Conservation (phyloP, 306 rosid genomes). For the Vicia faba region DNA sequence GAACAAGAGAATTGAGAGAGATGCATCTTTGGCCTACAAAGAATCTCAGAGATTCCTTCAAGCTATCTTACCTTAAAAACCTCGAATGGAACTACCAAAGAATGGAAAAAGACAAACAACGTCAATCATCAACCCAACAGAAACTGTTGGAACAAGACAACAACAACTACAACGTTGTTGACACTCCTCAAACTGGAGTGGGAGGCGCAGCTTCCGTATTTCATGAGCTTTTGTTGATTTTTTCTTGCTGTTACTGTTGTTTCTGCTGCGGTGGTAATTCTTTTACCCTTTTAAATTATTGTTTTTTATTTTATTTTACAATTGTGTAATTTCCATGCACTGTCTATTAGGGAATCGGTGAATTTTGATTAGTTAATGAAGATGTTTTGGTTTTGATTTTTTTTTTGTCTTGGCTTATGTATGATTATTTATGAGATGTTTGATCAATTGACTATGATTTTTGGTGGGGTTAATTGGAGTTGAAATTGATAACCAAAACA, state of each 20-base stretch:
- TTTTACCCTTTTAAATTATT: background rate
- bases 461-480: background rate
- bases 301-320: background rate
- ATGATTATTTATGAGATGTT: background rate
- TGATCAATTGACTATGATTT: background rate
- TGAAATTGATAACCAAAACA: background rate
- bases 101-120: slow-evolving; percentile 36
- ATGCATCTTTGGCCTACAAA: slow-evolving; percentile 58
- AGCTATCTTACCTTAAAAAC: slow-evolving; percentile 39
- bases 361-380: background rate
- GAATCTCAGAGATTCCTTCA: slow-evolving; percentile 50
- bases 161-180: background rate
- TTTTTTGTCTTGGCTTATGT: background rate
- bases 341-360: background rate
- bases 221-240: slow-evolving; percentile 37
- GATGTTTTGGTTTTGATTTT: background rate
- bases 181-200: background rate
- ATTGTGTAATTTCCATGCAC: background rate
- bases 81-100: slow-evolving; percentile 47
- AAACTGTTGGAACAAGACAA: slow-evolving; percentile 38
- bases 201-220: slow-evolving; percentile 7
- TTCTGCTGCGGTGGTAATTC: slow-evolving; percentile 54
- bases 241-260: slow-evolving; percentile 57
- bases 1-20: background rate
- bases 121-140: slow-evolving; percentile 30